phyloP scores from a whole-genome alignment of 352 stramenopile species.

The Pythium utonaiense region DNA sequence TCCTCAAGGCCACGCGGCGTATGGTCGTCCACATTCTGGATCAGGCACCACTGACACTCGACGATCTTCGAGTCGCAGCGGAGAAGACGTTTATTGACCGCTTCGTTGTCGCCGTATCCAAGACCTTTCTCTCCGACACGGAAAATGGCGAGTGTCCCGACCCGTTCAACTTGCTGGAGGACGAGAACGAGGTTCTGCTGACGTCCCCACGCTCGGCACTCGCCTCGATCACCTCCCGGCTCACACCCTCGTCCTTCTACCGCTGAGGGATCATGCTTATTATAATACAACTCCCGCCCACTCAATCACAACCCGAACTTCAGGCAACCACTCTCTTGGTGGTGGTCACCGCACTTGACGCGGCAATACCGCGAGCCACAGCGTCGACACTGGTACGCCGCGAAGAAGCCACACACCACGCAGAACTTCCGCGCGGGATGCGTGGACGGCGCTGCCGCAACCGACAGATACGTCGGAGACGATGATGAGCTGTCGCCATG shows the following conservation, averaged over 20 bases:
- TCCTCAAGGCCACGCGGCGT: constrained; percentile 68
- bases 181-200: constrained; percentile 48
- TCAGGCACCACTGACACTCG: constrained; percentile 46
- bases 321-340: constrained; percentile 88
- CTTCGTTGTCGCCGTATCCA: constrained; percentile 55
- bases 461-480: constrained; percentile 69
- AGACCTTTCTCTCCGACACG: constrained; percentile 50
- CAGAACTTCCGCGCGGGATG: constrained; percentile 79
- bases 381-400: constrained; percentile 69
- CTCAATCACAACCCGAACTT: constrained; percentile 84
- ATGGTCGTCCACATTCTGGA: constrained; percentile 57
- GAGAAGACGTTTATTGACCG: constrained; percentile 68
- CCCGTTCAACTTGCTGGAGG: constrained; percentile 55
- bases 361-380: constrained; percentile 82
- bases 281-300: too few relatives aligned
- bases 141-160: constrained; percentile 76
- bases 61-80: constrained; percentile 46
- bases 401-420: constrained; percentile 82
- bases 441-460: constrained; percentile 51
- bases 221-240: constrained; percentile 7
- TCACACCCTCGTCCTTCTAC: constrained; percentile 5
- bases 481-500: constrained; percentile 12
- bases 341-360: constrained; percentile 78
- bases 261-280: too few relatives aligned
- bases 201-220: constrained; percentile 23